A percentile compares a stretch with the other conserved stretches of the same genome.
Evolutionary conservation across 495 filamentous ascomycete species (phyloP).

Genomic region (Penicillium psychrofluorescens): DNA sequence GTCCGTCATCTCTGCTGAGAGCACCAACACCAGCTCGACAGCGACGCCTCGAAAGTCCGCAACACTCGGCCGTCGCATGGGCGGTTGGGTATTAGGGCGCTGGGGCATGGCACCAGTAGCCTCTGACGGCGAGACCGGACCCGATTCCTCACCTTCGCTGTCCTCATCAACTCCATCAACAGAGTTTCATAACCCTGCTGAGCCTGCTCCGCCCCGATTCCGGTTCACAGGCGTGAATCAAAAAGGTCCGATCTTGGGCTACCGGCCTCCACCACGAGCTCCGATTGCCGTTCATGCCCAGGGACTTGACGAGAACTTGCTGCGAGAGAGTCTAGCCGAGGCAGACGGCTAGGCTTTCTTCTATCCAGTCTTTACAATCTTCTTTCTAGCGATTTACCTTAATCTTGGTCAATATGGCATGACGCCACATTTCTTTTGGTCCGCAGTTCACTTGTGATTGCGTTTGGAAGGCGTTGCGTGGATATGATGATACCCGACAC

Average conservation of each 20-base stretch:
- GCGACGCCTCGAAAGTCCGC: conserved; percentile 19
- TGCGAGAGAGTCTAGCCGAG: conserved; percentile 37
- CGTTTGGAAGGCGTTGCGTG: too few species aligned
- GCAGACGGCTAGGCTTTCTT: background rate
- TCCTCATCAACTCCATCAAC: background rate
- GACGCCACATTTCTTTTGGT: too few species aligned
- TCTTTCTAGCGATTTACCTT: conserved; percentile 2
- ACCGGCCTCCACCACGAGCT: conserved; percentile 24
- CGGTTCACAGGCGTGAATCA: conserved; percentile 41
- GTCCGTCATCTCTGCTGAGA: conserved; percentile 16
- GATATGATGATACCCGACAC: too few species aligned
- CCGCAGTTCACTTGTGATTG: too few species aligned
- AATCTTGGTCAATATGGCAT: background rate
- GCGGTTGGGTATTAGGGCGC: conserved; percentile 49
- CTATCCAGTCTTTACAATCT: conserved; percentile 1
- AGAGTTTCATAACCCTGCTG: background rate
- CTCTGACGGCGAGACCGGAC: conserved; percentile 2
- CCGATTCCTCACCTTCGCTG: background rate
- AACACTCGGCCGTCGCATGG: conserved; percentile 37
- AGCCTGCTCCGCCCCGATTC: conserved; percentile 15
- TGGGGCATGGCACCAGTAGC: conserved; percentile 42
- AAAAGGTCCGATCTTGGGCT: conserved; percentile 37
- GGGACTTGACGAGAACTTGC: conserved; percentile 27
- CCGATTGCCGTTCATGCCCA: conserved; percentile 27
- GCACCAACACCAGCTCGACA: conserved; percentile 19